Evolutionary conservation across 106 monocot genomes (phyloP), one percentile per base, ranked within the genome.

Genomic region (Phalaenopsis equestris): DNA sequence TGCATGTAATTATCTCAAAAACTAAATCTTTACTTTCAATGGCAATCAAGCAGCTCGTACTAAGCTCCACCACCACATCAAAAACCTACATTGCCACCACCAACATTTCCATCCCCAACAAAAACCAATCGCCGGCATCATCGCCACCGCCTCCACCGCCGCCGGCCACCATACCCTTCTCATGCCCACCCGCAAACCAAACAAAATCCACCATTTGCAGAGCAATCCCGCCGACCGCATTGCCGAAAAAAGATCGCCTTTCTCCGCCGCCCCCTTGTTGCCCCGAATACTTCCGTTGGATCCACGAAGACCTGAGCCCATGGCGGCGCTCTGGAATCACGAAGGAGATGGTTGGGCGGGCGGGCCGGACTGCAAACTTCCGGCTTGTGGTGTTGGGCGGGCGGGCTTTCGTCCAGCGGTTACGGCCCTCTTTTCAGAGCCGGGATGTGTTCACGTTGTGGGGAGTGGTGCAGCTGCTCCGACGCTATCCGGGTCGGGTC

Each of bases 381-480:
- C 86, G 92, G 5, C 55, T 92, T 8, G 76, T 84, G 3, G 58
- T 90, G 9, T 30, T 88, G 72, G 30, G 77, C 4, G 86, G 90
- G 16, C 73, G 72, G 18, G 84, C 80, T 67, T 90, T 86, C 42
- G 42, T 90, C 16, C 79, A 82, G 79, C 77, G 72, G 16, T 86
- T 81, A 55, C 70, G 46, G 1, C 55, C 9, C 17, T 72, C 86
- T 0, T 92, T 88, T 70, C 92, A 92, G 45, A 81, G 81, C 5
- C 73, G 92, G 1, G 90, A 92, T 72, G 76, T 79, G 16, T 90
- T 92, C 84, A 92, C 92, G 5, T 10, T 90, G 2, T 90, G 92
- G 90, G 92, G 92, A 14, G 82, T 92, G 79, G 80, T 92, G 17
- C 92, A 92, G 90, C 83, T 92, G 12, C 86, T 99, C 65, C 86